phyloP scores from a whole-genome alignment of 1,139 yeast species.

The Kurtzmaniella natalensis region DNA sequence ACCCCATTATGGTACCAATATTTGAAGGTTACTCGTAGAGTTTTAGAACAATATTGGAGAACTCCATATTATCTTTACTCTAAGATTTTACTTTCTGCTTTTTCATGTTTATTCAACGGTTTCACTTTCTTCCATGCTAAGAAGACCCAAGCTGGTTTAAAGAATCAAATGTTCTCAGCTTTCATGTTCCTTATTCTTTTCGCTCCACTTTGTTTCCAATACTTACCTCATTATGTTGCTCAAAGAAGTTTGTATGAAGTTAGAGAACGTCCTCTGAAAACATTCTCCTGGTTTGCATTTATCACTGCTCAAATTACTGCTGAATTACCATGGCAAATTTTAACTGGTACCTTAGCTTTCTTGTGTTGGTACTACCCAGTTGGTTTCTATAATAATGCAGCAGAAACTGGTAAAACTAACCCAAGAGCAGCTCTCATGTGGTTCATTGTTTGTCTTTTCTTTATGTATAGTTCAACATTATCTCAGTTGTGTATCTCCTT shows the following conservation, averaged over 20 bases:
- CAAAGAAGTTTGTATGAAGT: constrained; percentile 36
- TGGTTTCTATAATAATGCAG: constrained; percentile 60
- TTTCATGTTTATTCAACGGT: constrained; percentile 44
- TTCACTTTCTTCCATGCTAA: constrained; percentile 36
- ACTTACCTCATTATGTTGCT: constrained; percentile 26
- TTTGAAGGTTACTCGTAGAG: constrained; percentile 19
- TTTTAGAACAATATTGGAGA: constrained; percentile 40
- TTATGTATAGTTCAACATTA: constrained; percentile 31
- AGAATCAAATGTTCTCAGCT: constrained; percentile 46
- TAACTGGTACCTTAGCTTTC: constrained; percentile 62
- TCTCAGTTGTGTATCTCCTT: constrained; percentile 38
- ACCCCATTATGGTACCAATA: constrained; percentile 24
- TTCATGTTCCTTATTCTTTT: constrained; percentile 53
- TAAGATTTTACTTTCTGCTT: constrained; percentile 32
- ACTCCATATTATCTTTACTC: constrained; percentile 38
- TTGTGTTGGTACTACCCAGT: constrained; percentile 82
- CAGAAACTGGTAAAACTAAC: constrained; percentile 17
- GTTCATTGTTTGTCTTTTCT: constrained; percentile 39
- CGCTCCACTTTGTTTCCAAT: constrained; percentile 52
- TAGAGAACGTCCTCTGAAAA: constrained; percentile 31
- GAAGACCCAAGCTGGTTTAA: constrained; percentile 36
- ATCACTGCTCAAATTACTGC: constrained; percentile 61
- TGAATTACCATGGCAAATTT: constrained; percentile 73
- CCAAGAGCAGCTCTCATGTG: constrained; percentile 42
- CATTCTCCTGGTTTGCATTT: constrained; percentile 27